phyloP scores from a whole-genome alignment of 495 filamentous ascomycete species.

The Darksidea phi region DNA sequence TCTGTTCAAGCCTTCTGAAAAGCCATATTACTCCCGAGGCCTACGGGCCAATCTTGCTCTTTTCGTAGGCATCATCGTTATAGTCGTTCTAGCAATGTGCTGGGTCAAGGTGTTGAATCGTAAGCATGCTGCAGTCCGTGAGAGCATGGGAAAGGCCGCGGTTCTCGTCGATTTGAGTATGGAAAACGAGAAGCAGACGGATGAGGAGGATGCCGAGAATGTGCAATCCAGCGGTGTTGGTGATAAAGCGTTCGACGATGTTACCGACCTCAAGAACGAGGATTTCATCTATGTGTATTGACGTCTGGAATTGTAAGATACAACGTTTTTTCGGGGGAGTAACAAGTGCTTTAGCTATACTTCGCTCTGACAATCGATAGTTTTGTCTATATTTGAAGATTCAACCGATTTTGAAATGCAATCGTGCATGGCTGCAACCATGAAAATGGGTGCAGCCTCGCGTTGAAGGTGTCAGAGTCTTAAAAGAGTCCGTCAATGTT shows the following conservation, averaged over 20 bases:
- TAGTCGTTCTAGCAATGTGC: slow-evolving; percentile 47
- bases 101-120: slow-evolving; percentile 54
- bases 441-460: too few relatives aligned
- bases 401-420: too few relatives aligned
- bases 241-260: slow-evolving; percentile 40
- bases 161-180: slow-evolving; percentile 37
- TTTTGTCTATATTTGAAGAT: too few relatives aligned
- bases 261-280: slow-evolving; percentile 41
- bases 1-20: slow-evolving; percentile 57
- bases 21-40: slow-evolving; percentile 55
- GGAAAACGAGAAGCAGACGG: slow-evolving; percentile 27
- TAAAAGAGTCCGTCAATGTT: slow-evolving; percentile 28
- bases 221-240: slow-evolving; percentile 27
- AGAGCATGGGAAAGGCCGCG: slow-evolving; percentile 51
- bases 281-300: slow-evolving; percentile 42
- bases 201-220: slow-evolving; percentile 26
- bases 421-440: too few relatives aligned
- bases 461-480: background rate
- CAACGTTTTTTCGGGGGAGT: too few relatives aligned
- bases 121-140: slow-evolving; percentile 51
- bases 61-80: slow-evolving; percentile 54
- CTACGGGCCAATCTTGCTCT: slow-evolving; percentile 57
- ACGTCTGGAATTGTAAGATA: too few relatives aligned
- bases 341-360: too few relatives aligned
- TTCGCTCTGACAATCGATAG: too few relatives aligned